Base-by-base conservation (phyloP, 305 asterid genomes). In the Solanum hybrid region DNA sequence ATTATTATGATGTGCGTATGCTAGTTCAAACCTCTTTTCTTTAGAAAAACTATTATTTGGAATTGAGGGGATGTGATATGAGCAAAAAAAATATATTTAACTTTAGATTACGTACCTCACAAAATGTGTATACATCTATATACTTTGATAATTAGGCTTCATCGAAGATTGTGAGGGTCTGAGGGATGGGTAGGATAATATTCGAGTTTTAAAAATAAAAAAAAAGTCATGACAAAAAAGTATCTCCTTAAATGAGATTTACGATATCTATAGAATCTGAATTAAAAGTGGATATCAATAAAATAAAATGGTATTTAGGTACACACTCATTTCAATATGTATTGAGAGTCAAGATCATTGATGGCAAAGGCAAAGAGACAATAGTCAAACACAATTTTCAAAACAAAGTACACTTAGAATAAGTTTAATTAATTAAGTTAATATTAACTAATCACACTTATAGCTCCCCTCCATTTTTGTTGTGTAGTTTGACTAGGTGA, bases 401-500 rank as follows among this genome's bases (percentile, higher is more conserved):
- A 42, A 81, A 45, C 9, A 27, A 82, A 45, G 24, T 56, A 56
- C 17, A 81, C 86, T 2, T 26, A 7, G 14, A 13, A 24, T 40
- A 80, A 80, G 7, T 38, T 80, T 80, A 80, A 80, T 71, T 71
- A 26, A 71, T 71, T 26, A 73, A 14, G 3, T 42, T 42, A 26
- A 82, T 42, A 42, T 4, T 81, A 38, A 40, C 15, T 81, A 40
- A 81, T 80, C 36, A 26, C 14, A 82, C 10, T 42, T 66, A n/a
- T 82, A 17, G 7, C 29, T 8, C 31, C 35, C 86, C 35, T 14
- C 26, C 64, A 85, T 76, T 32, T 71, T 69, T 78, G 26, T 31
- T 64, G 15, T 91, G 92, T 91, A 76, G 92, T 86, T 88, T 77
- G 90, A 86, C 88, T 66, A 71, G 92, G 87, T 32, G 88, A 87